Evolutionary conservation across 1,139 yeast genomes (phyloP).

Genomic region (Yamadazyma diddensiae): DNA sequence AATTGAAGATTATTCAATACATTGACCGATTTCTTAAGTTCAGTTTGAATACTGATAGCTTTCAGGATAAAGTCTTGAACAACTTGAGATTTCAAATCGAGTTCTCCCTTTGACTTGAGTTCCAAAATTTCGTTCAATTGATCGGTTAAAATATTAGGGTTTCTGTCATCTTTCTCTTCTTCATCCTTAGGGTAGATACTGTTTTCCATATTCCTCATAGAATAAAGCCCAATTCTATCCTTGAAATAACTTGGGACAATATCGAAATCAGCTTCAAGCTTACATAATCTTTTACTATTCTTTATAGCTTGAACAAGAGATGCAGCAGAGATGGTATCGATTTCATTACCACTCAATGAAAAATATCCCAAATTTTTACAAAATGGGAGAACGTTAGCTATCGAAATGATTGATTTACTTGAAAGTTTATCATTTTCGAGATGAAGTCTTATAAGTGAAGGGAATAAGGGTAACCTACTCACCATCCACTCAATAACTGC

Average conservation of each 20-base stretch:
- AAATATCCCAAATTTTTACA: constrained; percentile 56
- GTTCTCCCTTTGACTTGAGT: constrained; percentile 25
- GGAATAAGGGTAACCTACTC: constrained; percentile 57
- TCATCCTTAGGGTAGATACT: constrained; percentile 20
- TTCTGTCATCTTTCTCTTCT: constrained; percentile 5
- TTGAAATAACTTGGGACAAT: constrained; percentile 42
- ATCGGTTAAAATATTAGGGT: constrained; percentile 25
- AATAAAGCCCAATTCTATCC: constrained; percentile 60
- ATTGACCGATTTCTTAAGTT: constrained; percentile 51
- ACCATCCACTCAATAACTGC: constrained; percentile 35
- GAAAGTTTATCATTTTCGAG: constrained; percentile 57
- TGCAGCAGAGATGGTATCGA: constrained; percentile 44
- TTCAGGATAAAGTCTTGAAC: constrained; percentile 42
- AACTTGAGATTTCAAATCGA: constrained; percentile 27
- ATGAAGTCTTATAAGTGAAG: constrained; percentile 54
- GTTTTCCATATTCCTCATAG: constrained; percentile 70
- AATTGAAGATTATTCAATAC: constrained; percentile 57
- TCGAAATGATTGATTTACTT: constrained; percentile 44
- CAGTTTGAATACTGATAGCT: constrained; percentile 41
- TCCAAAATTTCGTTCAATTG: constrained; percentile 34
- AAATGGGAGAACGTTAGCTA: constrained; percentile 62
- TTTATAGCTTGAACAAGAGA: constrained; percentile 41
- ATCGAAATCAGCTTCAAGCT: constrained; percentile 39
- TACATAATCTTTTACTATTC: constrained; percentile 37
- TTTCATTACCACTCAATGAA: constrained; percentile 57